Base-by-base conservation (phyloP, 805 yeast genomes). In the Schwanniomyces yamadae region DNA sequence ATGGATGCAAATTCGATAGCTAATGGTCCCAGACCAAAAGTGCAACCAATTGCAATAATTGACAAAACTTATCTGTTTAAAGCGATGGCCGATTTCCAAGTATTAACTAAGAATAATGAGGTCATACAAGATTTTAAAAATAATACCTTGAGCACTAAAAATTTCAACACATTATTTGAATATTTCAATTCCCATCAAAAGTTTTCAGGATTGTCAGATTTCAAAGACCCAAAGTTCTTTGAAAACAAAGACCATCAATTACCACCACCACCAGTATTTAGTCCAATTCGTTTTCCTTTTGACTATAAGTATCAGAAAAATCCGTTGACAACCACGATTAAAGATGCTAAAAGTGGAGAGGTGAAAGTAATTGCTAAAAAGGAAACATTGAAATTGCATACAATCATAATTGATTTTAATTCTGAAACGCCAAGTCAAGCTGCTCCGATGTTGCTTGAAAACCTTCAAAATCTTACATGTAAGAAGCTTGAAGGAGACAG, bases 61-160 rank as follows among this genome's bases (percentile, higher is more conserved):
- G 78, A 79, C 48, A 73, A 78, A 39, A 82, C 82, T 12, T 82
- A 80, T 51, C 74, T 84, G 44, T 91, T 91, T 57, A 75, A 96
- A 47, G 87, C 85, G 45, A 77, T 89, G 72, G 81, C 91, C 0
- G 98, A 90, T 59, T 91, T 88, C 57, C 98, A 93, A 56, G 74
- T 77, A 44, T 65, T 76, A 21, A 75, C 88, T 9, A 73, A 72
- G 33, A 72, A 76, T 46, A 81, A 83, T 10, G 55, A 45, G 2
- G 39, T 52, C 17, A 56, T 47, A 37, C 41, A 64, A 40, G 58
- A 54, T 10, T 62, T 59, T 46, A 55, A 57, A 29, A 34, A 42
- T 4, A 39, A 50, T 5, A 48, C 61, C 10, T 41, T 61, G n/a
- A 42, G 54, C 28, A 46, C 50, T 12, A 41, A 45, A 14, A 52